phyloP scores from a whole-genome alignment of 2,329 filamentous ascomycete species.

The Trichoderma harzianum region DNA sequence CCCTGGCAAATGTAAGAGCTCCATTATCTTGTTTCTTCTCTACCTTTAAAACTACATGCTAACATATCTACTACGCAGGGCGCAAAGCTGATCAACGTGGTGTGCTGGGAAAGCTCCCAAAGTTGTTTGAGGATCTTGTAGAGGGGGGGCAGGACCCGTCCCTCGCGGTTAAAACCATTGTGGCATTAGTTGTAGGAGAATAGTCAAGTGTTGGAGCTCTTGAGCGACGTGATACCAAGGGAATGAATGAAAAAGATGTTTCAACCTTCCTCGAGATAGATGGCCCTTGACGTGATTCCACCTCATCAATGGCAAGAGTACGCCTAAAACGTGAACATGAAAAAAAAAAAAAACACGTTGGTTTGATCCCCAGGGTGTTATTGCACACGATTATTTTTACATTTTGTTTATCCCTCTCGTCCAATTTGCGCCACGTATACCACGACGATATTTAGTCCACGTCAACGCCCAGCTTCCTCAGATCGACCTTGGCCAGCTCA shows the following conservation, averaged over 20 bases:
- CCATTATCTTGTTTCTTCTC: too few species aligned
- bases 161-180: slow-evolving; percentile 55
- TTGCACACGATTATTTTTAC: slow-evolving; percentile 11
- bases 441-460: slow-evolving; percentile 56
- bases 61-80: slow-evolving; percentile 43
- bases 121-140: slow-evolving; percentile 58
- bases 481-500: slow-evolving; percentile 68
- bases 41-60: slow-evolving; percentile 17
- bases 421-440: slow-evolving; percentile 15
- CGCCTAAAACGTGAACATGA: background rate
- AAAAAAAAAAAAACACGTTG: background rate
- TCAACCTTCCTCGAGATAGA: background rate
- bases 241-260: background rate
- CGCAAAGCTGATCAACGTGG: slow-evolving; percentile 54
- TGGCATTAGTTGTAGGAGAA: slow-evolving; percentile 56
- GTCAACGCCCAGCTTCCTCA: slow-evolving; percentile 71
- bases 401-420: background rate
- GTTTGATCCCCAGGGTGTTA: background rate
- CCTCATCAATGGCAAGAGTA: background rate
- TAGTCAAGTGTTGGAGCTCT: slow-evolving; percentile 20
- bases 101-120: slow-evolving; percentile 55
- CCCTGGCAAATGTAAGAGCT: slow-evolving; percentile 60
- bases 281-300: background rate
- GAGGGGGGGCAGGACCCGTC: slow-evolving; percentile 52
- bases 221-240: slow-evolving; percentile 20